Conservation (phyloP, 2,329 filamentous ascomycete species). For the Aureobasidium vineae region DNA sequence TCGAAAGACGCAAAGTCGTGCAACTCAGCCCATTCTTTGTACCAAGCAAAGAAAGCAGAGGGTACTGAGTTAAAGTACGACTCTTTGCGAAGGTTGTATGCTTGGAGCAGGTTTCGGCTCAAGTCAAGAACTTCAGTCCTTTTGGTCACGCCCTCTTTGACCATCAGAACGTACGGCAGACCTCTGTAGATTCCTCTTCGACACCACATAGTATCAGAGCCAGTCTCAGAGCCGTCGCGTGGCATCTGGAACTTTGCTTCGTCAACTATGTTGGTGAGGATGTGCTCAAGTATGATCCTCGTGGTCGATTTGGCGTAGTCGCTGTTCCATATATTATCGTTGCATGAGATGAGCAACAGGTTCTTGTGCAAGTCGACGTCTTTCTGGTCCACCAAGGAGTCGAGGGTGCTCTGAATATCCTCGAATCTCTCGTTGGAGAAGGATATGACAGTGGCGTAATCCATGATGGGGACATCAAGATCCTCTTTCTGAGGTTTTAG, state of each 20-base stretch:
- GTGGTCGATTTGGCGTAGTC: slow-evolving; percentile 52
- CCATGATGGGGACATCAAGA: slow-evolving; percentile 23
- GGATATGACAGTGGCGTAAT: slow-evolving; percentile 48
- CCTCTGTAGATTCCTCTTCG: slow-evolving; percentile 49
- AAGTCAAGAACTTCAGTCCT: slow-evolving; percentile 53
- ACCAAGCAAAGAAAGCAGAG: slow-evolving; percentile 27
- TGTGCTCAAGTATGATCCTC: slow-evolving; percentile 50
- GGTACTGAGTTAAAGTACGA: slow-evolving; percentile 25
- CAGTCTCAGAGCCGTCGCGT: slow-evolving; percentile 35
- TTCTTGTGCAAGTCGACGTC: slow-evolving; percentile 46
- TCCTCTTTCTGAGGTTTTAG: slow-evolving; percentile 45
- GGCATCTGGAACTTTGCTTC: slow-evolving; percentile 23
- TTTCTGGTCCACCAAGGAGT: slow-evolving; percentile 49
- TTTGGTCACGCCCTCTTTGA: slow-evolving; percentile 52
- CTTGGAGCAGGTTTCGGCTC: slow-evolving; percentile 51
- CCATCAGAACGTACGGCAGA: slow-evolving; percentile 50
- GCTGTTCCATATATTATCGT: slow-evolving; percentile 49
- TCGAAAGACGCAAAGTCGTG: slow-evolving; percentile 23
- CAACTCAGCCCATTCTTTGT: slow-evolving; percentile 7
- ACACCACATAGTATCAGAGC: slow-evolving; percentile 34
- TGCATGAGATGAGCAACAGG: slow-evolving; percentile 51
- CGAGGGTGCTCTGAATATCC: slow-evolving; percentile 48
- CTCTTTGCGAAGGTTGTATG: slow-evolving; percentile 48
- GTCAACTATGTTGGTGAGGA: slow-evolving; percentile 43
- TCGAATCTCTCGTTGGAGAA: slow-evolving; percentile 53